Base-by-base conservation (phyloP, 108 stramenopile species). In the Nitzschia sp. region DNA sequence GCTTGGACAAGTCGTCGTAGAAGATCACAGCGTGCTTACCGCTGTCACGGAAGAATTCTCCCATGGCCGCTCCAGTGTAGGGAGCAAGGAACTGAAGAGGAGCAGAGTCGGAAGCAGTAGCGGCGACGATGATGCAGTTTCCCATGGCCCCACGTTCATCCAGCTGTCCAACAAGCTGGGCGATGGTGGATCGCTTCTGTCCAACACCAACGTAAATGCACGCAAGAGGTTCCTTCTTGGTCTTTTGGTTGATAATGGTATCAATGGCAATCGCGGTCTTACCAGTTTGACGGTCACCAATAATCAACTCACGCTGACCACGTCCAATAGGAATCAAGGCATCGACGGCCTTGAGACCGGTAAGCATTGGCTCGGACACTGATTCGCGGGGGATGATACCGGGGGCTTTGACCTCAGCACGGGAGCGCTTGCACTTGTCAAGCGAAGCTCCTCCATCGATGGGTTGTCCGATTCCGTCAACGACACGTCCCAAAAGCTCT, bases 231-330 rank as follows among this genome's bases (percentile, higher is more conserved):
- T 98, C 98, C 81, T 93, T 92, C 90, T 96, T 96, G 83, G 96
- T 97, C 90, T 97, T 99, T 89, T 99, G 97, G 97, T 99, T 99
- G 90, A 99, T 99, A 76, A 99, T 98, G 86, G 98, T 99, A 75
- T 99, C 98, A 77, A 99, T 97, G 82, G 97, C 97, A 80, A 99
- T 98, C 70, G 98, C 98, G 47, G 98, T 99, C 95, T 99, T 99
- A 56, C 98, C 98, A 35, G 98, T 99, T 86, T 99, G 98, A 87
- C 98, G 96, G 95, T 99, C 98, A 66, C 95, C 95, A 77, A 96
- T 96, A 70, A 98, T 91, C 69, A 98, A 87, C 78, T 96, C 95
- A 83, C 95, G 95, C 89, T 99, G 98, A 66, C 98, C 98, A 84
- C 98, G 94, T 67, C 97, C 98, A 80, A 99, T 98, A 75, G 98